phyloP scores from a whole-genome alignment of 768 basidiomycete species.

The Clitopilus hobsonii region DNA sequence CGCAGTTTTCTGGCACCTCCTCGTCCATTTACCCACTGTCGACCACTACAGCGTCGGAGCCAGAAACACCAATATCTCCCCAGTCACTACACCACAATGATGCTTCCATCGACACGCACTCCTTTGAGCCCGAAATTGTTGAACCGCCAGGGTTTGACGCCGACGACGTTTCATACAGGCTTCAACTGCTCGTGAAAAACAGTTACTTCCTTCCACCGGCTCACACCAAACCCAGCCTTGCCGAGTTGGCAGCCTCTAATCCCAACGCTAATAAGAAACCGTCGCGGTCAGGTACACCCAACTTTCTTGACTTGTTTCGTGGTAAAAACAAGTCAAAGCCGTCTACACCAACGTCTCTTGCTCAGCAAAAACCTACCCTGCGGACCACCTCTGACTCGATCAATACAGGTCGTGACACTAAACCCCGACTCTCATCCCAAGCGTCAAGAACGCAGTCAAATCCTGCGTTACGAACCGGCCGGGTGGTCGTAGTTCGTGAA shows the following conservation, averaged over 20 bases:
- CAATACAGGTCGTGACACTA: conserved; percentile 29
- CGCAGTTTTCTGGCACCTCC: conserved; percentile 61
- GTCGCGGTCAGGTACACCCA: conserved; percentile 37
- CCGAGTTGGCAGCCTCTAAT: conserved; percentile 48
- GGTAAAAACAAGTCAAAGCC: conserved; percentile 67
- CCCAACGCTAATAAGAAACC: conserved; percentile 40
- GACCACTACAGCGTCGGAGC: conserved; percentile 50
- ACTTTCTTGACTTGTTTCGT: conserved; percentile 70
- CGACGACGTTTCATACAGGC: conserved; percentile 83
- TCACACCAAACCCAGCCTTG: conserved; percentile 72
- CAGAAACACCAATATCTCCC: conserved; percentile 64
- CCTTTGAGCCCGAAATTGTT: conserved; percentile 43
- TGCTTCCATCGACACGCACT: conserved; percentile 39
- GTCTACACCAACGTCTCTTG: conserved; percentile 35
- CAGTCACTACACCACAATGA: conserved; percentile 45
- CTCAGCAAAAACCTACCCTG: conserved; percentile 40
- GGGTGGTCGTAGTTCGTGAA: conserved; percentile 83
- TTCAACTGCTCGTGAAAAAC: conserved; percentile 80
- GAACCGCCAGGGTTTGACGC: conserved; percentile 50
- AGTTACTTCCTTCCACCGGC: conserved; percentile 88
- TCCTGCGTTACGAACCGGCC: conserved; percentile 35
- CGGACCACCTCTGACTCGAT: conserved; percentile 67
- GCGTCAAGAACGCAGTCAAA: conserved; percentile 29
- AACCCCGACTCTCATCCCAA: conserved; percentile 31
- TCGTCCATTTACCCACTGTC: conserved; percentile 79